Base-by-base conservation (phyloP, 2,329 filamentous ascomycete genomes). In the Berkeleyomyces rouxiae region DNA sequence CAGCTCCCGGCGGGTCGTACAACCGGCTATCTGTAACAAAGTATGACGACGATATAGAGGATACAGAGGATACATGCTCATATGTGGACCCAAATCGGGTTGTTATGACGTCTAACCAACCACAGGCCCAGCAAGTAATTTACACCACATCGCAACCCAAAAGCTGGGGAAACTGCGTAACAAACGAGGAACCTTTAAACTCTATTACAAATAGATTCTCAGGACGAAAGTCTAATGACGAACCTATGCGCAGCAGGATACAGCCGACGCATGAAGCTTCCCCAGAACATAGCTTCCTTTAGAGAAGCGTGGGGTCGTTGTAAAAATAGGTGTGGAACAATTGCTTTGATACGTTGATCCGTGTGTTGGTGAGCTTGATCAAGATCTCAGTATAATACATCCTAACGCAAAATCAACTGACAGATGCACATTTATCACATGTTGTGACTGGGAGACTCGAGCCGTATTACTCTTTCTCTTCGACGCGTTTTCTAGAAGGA, bases 201-300 rank as follows among this genome's bases (percentile, higher is more conserved):
- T 61, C 46, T 61, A 61, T 44, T 61, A 61, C 37, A 61, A 4
- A 55, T 61, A 55, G 49, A 44, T 57, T 61, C 42, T 51, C 33
- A 40, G 40, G 16, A 44, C n/a, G 43, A n/a, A 1, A n/a, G 4
- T 36, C 23, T 39, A 9, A 39, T 55, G 51, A 39, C 51, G 33
- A 55, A n/a, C 51, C 33, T 39, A 1, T n/a, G 13, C n/a, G 51
- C 16, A n/a, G 33, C 51, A 55, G 36, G 39, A 36, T 7, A 16
- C 33, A 39, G 3, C 11, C 13, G 11, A 39, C 39, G 51, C 51
- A 55, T 10, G 11, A 55, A 55, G 33, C 11, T 55, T 55, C 51
- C 51, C 33, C n/a, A 39, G 51, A 36, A 55, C 51, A 55, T 31
- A 55, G 51, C 51, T 37, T 55, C 51, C n/a, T 40, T 7, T 31